These are phyloP conservation scores for Panaeolus papilionaceus DNA, from an alignment of 768 basidiomycete species.

Conservation along the genomic window DNA sequence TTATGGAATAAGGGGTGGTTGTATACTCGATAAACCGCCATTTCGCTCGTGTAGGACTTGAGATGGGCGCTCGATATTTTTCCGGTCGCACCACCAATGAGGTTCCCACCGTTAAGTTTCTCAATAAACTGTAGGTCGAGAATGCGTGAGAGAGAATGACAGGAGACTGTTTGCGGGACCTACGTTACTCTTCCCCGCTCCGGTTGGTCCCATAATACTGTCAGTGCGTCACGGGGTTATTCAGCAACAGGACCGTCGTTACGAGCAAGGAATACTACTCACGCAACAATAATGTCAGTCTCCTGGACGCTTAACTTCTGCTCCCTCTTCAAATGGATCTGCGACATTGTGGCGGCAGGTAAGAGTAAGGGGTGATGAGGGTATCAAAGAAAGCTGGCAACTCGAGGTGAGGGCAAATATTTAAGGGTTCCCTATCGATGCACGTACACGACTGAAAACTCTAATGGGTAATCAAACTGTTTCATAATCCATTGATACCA, in stretches of 20 bases:
- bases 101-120: background rate
- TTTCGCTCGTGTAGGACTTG: background rate
- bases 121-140: background rate
- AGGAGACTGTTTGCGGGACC: background rate
- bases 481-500: background rate
- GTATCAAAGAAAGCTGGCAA: background rate
- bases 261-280: background rate
- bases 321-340: background rate
- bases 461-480: background rate
- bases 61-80: constrained; percentile 1
- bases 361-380: background rate
- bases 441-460: background rate
- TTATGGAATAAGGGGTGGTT: background rate
- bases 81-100: background rate
- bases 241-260: background rate
- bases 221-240: background rate
- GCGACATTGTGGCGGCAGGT: background rate
- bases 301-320: constrained; percentile 3
- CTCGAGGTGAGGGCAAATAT: background rate
- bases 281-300: background rate
- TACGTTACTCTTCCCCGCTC: constrained; percentile 6
- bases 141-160: background rate
- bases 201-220: constrained; percentile 2
- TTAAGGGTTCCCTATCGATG: background rate
- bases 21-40: constrained; percentile 3